Base-by-base conservation (phyloP, 2,329 filamentous ascomycete species). In the Coniochaeta ligniaria region DNA sequence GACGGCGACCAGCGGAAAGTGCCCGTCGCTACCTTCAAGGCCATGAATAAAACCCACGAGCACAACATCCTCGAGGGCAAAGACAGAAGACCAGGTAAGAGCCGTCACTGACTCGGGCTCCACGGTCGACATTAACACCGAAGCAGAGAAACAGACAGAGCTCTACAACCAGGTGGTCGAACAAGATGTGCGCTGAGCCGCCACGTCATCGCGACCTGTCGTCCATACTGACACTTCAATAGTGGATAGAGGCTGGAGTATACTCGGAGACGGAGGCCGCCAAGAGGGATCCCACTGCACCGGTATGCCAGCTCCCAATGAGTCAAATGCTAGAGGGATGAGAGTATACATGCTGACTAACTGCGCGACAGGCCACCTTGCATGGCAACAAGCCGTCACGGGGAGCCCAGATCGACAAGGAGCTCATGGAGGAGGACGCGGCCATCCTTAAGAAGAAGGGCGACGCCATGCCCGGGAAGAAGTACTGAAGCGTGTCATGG, bases 1-100 rank as follows among this genome's bases (percentile, higher is more conserved):
- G 87, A 82, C 61, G 88, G 86, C 61, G 90, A 95, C 75, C 90
- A 95, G 80, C 83, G 84, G n/a, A n/a, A 68, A 91, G 86, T 72
- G 72, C 75, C 63, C 82, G 84, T 63, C 71, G 82, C 62, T 79
- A 78, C 84, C 68, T 52, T 70, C 9, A 75, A 80, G 47, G 74
- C 80, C 26, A 77, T 80, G 22, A 77, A 83, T 58, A 81, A 85
- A 62, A 95, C 84, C 77, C 78, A 92, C 63, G 88, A 94, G 77
- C 91, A 91, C 67, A 80, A 88, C 72, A 28, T 52, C 24, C 73
- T 81, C 61, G 79, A 90, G 72, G 88, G 87, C 59, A 91, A 96
- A 63, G 78, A 81, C 64, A 81, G 83, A 60, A 90, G 95, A 72
- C 85, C 90, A 57, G 94, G 90, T 92, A 82, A 24, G 59, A 11